Base-by-base conservation (phyloP, 2,329 filamentous ascomycete species). In the Chaetomiaceae sp. region DNA sequence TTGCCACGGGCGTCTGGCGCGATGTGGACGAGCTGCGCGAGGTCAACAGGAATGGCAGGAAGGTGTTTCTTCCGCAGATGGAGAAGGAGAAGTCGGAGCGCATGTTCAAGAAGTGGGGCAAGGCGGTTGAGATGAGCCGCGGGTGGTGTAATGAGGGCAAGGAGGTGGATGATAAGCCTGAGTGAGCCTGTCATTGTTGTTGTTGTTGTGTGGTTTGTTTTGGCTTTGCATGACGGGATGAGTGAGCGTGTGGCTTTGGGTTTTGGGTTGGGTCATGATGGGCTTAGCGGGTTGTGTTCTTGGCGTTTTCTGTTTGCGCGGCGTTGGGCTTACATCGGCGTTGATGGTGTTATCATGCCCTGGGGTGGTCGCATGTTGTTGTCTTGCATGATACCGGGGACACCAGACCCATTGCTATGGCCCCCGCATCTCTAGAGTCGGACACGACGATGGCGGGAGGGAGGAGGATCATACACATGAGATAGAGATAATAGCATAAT, bases 1-100 rank as follows among this genome's bases (percentile, higher is more conserved):
- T 95, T 49, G 88, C 88, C 8, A 80, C 86, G 11, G 83, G 78
- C 36, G 79, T 91, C 27, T 95, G 88, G 87, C 76, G 79, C 52
- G 76, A 80, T 59, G 80, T 93, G 47, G 76, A 81, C 22, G 86
- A 91, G 58, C 69, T 95, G 26, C 79, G 79, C 56, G 72, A 81
- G 50, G 81, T 93, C 63, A 88, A 88, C 64, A 80, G 76, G 49
- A 74, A 76, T 42, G 85, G 83, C 41, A 76, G 83, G 44, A 84
- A 75, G 51, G 74, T 79, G 15, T 95, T 95, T 62, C 68, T 77
- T 58, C 86, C 88, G 1, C 68, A 78, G 52, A 78, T 87, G 48
- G 70, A 72, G 39, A 61, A 58, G 24, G 60, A 65, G 43, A 58
- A 62, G 43, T 64, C 66, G 24, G 63, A 66, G 42, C 67, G 67